Percentiles rank a stretch among this genome's conserved stretches.
phyloP scores from a whole-genome alignment of 495 filamentous ascomycete genomes.

The Halenospora varia region DNA sequence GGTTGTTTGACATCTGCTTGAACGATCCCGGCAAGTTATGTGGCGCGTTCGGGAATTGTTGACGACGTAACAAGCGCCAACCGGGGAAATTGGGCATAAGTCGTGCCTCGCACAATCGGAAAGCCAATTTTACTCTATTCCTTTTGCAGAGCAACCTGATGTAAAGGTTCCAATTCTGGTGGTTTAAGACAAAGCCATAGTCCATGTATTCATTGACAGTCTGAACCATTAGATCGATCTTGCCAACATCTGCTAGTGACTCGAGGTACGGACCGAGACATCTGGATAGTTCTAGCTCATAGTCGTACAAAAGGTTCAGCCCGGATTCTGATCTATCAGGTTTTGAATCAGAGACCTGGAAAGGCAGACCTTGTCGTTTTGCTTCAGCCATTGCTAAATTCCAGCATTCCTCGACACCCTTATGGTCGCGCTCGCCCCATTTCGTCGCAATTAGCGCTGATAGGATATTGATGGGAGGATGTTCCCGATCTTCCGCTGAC shows the following conservation, averaged over 20 bases:
- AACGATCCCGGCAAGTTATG: slow-evolving; percentile 27
- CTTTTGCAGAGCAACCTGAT: slow-evolving; percentile 45
- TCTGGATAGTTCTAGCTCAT: slow-evolving; percentile 7
- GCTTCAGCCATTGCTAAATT: slow-evolving; percentile 50
- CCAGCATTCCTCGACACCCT: slow-evolving; percentile 64
- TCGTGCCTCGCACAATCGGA: slow-evolving; percentile 61
- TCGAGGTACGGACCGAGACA: slow-evolving; percentile 33
- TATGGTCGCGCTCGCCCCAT: slow-evolving; percentile 47
- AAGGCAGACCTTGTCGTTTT: slow-evolving; percentile 34
- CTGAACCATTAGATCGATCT: slow-evolving; percentile 41
- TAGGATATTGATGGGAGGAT: slow-evolving; percentile 53
- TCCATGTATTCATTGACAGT: slow-evolving; percentile 47
- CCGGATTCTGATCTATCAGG: neutral
- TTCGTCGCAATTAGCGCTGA: slow-evolving; percentile 62
- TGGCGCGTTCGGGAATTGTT: slow-evolving; percentile 26
- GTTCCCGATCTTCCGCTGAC: slow-evolving; percentile 22
- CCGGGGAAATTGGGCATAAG: slow-evolving; percentile 74
- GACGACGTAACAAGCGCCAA: slow-evolving; percentile 51
- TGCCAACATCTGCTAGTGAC: slow-evolving; percentile 42
- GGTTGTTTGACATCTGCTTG: slow-evolving; percentile 31
- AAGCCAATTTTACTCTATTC: slow-evolving; percentile 47
- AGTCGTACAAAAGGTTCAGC: neutral
- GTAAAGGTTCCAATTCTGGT: slow-evolving; percentile 58
- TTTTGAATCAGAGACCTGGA: neutral
- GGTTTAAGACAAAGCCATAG: slow-evolving; percentile 65